Conservation (phyloP, 345 rosid genomes). For the Aethionema arabicum region DNA sequence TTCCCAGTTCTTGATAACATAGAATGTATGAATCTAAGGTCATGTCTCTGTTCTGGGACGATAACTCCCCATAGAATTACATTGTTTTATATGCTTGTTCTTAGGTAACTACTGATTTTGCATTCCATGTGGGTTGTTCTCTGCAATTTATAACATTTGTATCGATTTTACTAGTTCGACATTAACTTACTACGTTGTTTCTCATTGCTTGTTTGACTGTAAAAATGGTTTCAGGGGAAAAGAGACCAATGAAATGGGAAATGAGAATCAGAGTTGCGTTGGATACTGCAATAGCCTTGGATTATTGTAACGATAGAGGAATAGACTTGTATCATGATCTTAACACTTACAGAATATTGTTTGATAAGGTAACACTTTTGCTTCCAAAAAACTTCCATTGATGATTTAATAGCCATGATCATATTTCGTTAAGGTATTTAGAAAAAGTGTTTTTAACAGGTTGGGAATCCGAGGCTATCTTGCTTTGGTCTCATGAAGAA, state of each 20-base stretch:
- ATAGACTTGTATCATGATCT: conserved; percentile 91
- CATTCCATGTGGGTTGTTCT: no score
- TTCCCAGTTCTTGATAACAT: neutral
- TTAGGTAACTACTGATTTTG: no score
- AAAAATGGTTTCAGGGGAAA: conserved; percentile 68
- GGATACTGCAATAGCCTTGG: conserved; percentile 76
- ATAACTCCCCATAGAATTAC: neutral
- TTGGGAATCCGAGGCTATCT: conserved; percentile 88
- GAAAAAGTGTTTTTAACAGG: conserved; percentile 44
- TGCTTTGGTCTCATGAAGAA: conserved; percentile 96
- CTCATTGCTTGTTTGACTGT: neutral
- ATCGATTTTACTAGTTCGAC: no score
- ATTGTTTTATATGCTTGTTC: neutral
- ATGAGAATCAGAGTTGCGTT: conserved; percentile 93
- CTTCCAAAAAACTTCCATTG: neutral
- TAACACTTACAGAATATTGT: conserved; percentile 85
- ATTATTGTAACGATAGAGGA: conserved; percentile 78
- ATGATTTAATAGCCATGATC: neutral
- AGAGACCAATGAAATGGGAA: conserved; percentile 97
- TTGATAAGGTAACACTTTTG: conserved; percentile 60
- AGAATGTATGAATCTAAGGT: neutral
- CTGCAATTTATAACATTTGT: no score
- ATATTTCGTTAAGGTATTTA: neutral
- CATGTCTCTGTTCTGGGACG: conserved; percentile 5
- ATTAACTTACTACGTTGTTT: no score